Evolutionary conservation across 2,329 filamentous ascomycete species (phyloP).

Genomic region (Cordyceps cateniannulata): DNA sequence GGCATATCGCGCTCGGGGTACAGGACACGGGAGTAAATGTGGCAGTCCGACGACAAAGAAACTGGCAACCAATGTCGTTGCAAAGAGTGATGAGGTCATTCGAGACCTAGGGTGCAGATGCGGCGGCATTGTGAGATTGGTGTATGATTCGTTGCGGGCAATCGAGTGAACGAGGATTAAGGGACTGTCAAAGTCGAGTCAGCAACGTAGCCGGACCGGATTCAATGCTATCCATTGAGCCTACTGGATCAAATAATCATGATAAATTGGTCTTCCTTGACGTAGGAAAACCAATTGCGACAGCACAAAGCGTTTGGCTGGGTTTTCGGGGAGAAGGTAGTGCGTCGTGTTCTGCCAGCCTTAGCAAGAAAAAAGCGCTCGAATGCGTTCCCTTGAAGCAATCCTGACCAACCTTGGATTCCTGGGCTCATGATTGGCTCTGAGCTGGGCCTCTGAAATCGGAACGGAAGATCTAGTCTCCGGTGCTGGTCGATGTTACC

Average conservation of each 20-base stretch:
- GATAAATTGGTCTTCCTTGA: slow-evolving; percentile 7
- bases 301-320: not conserved
- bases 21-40: slow-evolving; percentile 86
- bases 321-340: not conserved
- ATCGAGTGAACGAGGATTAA: not conserved
- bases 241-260: slow-evolving; percentile 19
- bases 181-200: slow-evolving; percentile 4
- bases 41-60: slow-evolving; percentile 90
- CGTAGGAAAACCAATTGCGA: not conserved
- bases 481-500: not conserved
- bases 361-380: not conserved
- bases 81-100: slow-evolving; percentile 90
- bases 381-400: not conserved
- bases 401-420: slow-evolving; percentile 7
- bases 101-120: slow-evolving; percentile 90
- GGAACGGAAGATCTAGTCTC: not conserved
- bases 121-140: slow-evolving; percentile 58
- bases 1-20: slow-evolving; percentile 66
- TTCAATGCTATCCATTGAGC: slow-evolving; percentile 8
- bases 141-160: slow-evolving; percentile 12
- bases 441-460: not conserved
- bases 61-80: slow-evolving; percentile 80
- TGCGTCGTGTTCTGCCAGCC: not conserved
- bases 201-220: not conserved
- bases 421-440: slow-evolving; percentile 4